phyloP scores from a whole-genome alignment of 192 early-diverging fungal species.

The Obelidium mucronatum region DNA sequence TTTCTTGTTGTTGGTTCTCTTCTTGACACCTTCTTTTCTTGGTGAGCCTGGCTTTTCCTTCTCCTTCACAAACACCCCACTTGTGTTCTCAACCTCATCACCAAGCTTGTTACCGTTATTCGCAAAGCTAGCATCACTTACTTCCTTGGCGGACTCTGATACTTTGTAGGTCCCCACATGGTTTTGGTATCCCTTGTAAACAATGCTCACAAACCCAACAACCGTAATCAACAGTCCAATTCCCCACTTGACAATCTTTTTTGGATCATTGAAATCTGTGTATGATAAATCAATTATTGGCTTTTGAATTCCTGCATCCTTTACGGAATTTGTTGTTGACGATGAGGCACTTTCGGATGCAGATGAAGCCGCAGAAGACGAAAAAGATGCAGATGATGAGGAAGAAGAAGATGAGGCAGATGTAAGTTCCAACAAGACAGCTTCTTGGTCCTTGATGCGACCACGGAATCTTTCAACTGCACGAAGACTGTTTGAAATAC shows the following conservation, averaged over 20 bases:
- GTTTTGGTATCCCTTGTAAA: slow-evolving; percentile 42
- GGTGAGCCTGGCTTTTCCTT: too few species aligned
- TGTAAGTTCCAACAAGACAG: slow-evolving; percentile 20
- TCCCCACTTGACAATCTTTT: slow-evolving; percentile 36
- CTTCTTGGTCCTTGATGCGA: slow-evolving; percentile 34
- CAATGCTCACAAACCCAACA: slow-evolving; percentile 39
- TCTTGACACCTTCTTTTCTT: too few species aligned
- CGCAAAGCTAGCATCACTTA: background rate
- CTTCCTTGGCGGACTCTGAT: slow-evolving; percentile 16
- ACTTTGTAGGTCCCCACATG: too few species aligned
- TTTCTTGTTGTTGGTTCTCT: too few species aligned
- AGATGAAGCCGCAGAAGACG: background rate
- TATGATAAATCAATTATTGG: slow-evolving; percentile 13
- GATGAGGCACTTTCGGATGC: background rate
- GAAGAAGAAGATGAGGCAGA: slow-evolving; percentile 1
- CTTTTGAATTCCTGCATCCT: background rate
- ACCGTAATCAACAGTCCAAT: slow-evolving; percentile 43
- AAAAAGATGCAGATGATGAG: background rate
- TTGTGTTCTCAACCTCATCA: too few species aligned
- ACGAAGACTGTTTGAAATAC: slow-evolving; percentile 84
- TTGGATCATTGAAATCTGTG: slow-evolving; percentile 31
- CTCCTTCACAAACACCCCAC: too few species aligned
- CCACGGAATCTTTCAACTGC: slow-evolving; percentile 81
- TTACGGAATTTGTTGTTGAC: background rate
- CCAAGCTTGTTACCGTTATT: too few species aligned